Evolutionary conservation across 2,329 filamentous ascomycete species (phyloP), one percentile per base, ranked within the genome.

Genomic region (Coniella lustricola): DNA sequence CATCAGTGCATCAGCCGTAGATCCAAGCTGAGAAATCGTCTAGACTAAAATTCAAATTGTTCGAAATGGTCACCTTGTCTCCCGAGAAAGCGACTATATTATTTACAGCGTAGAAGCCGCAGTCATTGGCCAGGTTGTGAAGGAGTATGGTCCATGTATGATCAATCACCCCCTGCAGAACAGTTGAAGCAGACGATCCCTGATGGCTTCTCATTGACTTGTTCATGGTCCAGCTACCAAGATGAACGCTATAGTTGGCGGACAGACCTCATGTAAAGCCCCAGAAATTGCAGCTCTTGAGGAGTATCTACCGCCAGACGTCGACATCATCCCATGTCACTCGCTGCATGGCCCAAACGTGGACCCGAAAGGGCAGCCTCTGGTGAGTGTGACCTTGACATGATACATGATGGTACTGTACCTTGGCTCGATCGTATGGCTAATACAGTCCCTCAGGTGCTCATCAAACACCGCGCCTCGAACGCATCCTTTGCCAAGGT

Each of bases 21-120:
- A 57, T 60, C 57, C 56, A 56, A 53, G 70, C 75, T 79, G 75
- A 79, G 73, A 71, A 58, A 63, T 66, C 60, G 64, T 71, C 72
- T 82, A 90, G 91, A 84, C 78, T 64, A 82, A 83, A 73, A 75
- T 98, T 74, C 83, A 87, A 68, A 93, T 98, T 61, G 82, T 91
- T 65, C 84, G 81, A 66, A 95, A 95, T 79, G 94, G 94, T 60
- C 90, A 97, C 72, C 79, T 91, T 66, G 93, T 98, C 60, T 96
- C 93, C 59, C 84, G 93, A 70, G 83, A 84, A 68, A 96, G 90
- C 83, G 91, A 97, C 76, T 97, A 90, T 68, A 95, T 96, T 71
- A 90, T 98, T 65, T 98, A 98, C 77, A 95, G 87, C 69, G 93
- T 98, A 67, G 91, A 97, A 70, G 93, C 93, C 54, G 89, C 90